These are phyloP conservation scores for Phoma sp. DNA, from an alignment of 2,329 filamentous ascomycete genomes.

Conservation along the genomic window DNA sequence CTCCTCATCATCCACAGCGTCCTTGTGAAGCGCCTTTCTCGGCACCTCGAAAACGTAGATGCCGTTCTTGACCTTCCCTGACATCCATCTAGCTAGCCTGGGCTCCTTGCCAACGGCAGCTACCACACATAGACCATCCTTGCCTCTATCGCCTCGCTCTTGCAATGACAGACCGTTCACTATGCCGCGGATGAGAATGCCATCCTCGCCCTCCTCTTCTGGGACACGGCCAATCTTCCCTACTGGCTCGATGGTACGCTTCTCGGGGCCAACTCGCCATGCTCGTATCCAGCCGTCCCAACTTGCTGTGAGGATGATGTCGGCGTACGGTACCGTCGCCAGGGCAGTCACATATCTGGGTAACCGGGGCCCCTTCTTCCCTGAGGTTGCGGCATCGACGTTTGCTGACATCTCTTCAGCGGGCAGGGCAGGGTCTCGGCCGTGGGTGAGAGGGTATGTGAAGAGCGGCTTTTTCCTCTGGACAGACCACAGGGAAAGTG, in stretches of 20 bases:
- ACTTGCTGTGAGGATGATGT: slow-evolving; percentile 88
- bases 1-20: slow-evolving; percentile 16
- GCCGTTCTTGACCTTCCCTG: slow-evolving; percentile 74
- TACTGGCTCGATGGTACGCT: slow-evolving; percentile 75
- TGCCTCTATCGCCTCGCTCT: slow-evolving; percentile 80
- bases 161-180: slow-evolving; percentile 90
- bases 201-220: slow-evolving; percentile 24
- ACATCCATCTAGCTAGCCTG: slow-evolving; percentile 83
- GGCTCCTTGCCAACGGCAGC: slow-evolving; percentile 89
- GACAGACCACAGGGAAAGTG: slow-evolving; percentile 84
- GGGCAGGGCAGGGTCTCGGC: slow-evolving; percentile 75
- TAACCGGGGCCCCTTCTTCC: slow-evolving; percentile 60
- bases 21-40: slow-evolving; percentile 35
- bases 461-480: slow-evolving; percentile 95
- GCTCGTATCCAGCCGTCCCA: slow-evolving; percentile 90
- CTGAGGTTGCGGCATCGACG: slow-evolving; percentile 62
- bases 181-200: slow-evolving; percentile 69
- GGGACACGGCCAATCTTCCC: slow-evolving; percentile 66
- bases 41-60: slow-evolving; percentile 88
- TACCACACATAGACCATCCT: slow-evolving; percentile 78
- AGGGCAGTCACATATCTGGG: slow-evolving; percentile 93
- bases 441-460: slow-evolving; percentile 82
- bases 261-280: slow-evolving; percentile 79
- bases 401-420: slow-evolving; percentile 74
- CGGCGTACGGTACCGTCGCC: slow-evolving; percentile 84